Base-by-base conservation (phyloP, 2,329 filamentous ascomycete genomes). In the Stachybotrys elegans region DNA sequence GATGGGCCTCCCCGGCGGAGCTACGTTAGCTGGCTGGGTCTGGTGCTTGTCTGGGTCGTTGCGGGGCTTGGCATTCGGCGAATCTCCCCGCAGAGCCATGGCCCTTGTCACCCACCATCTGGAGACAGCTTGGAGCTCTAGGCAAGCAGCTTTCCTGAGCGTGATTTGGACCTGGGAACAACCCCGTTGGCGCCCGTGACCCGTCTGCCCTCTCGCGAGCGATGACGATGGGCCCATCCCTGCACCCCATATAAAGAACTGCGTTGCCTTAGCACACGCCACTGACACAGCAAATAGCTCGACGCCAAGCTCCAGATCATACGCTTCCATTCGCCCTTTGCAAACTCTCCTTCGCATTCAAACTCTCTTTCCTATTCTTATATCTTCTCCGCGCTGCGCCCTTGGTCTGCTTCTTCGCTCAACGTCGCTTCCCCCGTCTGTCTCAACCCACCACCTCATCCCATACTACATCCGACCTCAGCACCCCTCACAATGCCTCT, bases 401-500 rank as follows among this genome's bases (percentile, higher is more conserved):
- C 40, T 40, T 58, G 48, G 56, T 63, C 48, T 59, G 66, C 48
- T n/a, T 34, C 66, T 40, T 45, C 57, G 43, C 57, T 63, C 45
- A 57, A 64, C 43, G 53, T 61, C 44, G 59, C 69, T 50, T 69
- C 70, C 48, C 69, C 69, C 20, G 69, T 78, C 54, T 84, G 80
- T 67, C 67, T 74, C 54, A 76, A 73, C 45, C 72, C 70, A 43
- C 67, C 66, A 42, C 72, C 75, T 35, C 82, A 83, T 58, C 70
- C 75, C 36, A 76, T 73, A 16, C 56, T 68, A 34, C 68, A 73
- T 25, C 78, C 79, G 13, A 69, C 74, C 43, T 82, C 79, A 35
- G 66, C 62, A 64, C 72, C 73, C 44, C 70, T 74, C 68, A 72
- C 70, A 54, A 86, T 86, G 81, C 69, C 75, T 47, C 71, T 85